Conservation (phyloP, 164 flowering plant genomes). For the Berberis vulgaris region DNA sequence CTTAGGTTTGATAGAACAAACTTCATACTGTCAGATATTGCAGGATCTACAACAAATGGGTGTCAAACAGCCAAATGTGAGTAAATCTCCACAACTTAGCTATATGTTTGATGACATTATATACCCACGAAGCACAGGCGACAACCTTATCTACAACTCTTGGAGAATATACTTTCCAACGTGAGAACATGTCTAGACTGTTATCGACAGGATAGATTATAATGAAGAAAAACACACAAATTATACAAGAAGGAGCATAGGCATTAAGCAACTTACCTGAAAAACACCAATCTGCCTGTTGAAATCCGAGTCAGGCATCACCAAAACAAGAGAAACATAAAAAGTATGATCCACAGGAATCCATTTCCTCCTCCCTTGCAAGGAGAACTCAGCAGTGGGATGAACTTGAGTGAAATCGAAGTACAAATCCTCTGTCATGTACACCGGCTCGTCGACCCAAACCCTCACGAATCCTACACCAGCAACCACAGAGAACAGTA, state of each 20-base stretch:
- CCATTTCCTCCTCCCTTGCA: conserved; percentile 6
- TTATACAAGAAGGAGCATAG: not conserved
- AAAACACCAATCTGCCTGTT: conserved; percentile 64
- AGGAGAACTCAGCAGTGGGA: conserved; percentile 42
- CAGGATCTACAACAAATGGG: too few species aligned
- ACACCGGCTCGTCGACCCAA: conserved; percentile 66
- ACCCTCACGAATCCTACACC: conserved; percentile 49
- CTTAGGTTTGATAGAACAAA: too few species aligned
- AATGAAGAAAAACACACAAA: not conserved
- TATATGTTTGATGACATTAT: not conserved
- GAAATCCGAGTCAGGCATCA: conserved; percentile 79
- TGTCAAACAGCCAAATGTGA: too few species aligned
- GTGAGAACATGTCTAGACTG: not conserved
- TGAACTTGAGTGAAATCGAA: conserved; percentile 56
- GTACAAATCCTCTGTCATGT: conserved; percentile 29
- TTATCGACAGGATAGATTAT: not conserved
- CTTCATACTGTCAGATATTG: too few species aligned
- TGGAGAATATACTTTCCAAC: not conserved
- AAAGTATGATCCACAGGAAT: conserved; percentile 63
- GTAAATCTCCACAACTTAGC: not conserved
- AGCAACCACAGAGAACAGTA: conserved; percentile 32
- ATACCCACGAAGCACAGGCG: not conserved
- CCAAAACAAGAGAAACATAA: conserved; percentile 41
- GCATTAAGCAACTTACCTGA: conserved; percentile 39
- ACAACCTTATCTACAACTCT: not conserved